Conservation (phyloP, 257 asterid species). For the Solanum tarapatanum region DNA sequence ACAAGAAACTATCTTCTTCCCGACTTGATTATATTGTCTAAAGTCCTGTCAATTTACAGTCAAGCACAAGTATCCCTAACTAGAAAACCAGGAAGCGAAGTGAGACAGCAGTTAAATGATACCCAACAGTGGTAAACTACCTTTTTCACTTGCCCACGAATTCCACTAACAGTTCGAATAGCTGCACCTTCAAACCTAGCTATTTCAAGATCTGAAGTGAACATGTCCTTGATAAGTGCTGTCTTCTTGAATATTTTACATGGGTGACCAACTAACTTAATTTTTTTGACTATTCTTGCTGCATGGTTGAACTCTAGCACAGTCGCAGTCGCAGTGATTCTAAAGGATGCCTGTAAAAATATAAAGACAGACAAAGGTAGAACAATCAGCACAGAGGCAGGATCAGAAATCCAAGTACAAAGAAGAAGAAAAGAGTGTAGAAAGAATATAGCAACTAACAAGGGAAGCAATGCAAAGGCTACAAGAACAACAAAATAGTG, state of each 20-base stretch:
- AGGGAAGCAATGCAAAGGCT: not conserved
- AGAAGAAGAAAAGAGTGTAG: not conserved
- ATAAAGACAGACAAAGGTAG: not conserved
- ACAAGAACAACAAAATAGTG: not conserved
- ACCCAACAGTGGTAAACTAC: constrained; percentile 21
- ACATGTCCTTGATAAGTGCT: constrained; percentile 88
- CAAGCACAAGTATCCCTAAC: not conserved
- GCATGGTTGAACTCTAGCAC: constrained; percentile 93
- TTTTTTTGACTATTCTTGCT: constrained; percentile 71
- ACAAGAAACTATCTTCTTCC: not conserved
- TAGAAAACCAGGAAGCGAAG: not conserved
- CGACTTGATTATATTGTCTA: not conserved
- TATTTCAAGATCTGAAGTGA: constrained; percentile 96
- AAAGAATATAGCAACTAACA: not conserved
- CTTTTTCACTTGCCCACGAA: constrained; percentile 97
- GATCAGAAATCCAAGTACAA: not conserved
- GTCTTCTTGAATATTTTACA: constrained; percentile 90
- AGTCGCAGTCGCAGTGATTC: constrained; percentile 89
- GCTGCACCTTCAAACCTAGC: constrained; percentile 99
- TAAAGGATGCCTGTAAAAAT: constrained; percentile 59
- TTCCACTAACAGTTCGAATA: constrained; percentile 87
- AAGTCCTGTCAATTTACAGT: not conserved
- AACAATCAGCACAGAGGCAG: not conserved
- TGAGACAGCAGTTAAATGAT: not conserved
- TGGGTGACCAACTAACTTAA: constrained; percentile 86